These are phyloP conservation scores for Neurospora intermedia DNA, from an alignment of 495 filamentous ascomycete genomes.

Conservation along the genomic window DNA sequence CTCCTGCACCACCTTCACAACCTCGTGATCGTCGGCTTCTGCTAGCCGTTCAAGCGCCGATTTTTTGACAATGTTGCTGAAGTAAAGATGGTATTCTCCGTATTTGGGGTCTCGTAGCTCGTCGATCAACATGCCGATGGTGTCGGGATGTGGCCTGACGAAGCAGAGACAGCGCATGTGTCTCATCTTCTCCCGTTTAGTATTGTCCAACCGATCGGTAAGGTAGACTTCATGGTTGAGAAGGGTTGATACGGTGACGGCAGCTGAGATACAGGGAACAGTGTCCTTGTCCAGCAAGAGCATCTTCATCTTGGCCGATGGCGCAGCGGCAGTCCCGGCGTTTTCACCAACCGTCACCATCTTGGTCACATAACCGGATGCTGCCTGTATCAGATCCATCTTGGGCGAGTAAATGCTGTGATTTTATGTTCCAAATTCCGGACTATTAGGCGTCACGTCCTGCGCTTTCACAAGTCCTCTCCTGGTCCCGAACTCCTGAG, in stretches of 20 bases:
- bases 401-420: constrained; percentile 7
- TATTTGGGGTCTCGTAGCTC: constrained; percentile 95
- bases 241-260: constrained; percentile 90
- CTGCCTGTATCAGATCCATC: constrained; percentile 90
- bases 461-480: not conserved
- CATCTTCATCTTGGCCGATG: constrained; percentile 97
- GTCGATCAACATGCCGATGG: constrained; percentile 87
- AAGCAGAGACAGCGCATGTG: constrained; percentile 92
- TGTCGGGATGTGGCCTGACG: constrained; percentile 79
- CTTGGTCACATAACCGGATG: constrained; percentile 93
- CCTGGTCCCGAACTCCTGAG: not conserved
- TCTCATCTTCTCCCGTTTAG: constrained; percentile 91
- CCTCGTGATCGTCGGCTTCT: constrained; percentile 96
- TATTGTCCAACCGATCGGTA: constrained; percentile 88
- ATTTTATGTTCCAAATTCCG: not conserved
- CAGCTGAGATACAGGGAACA: constrained; percentile 84
- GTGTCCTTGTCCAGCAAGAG: constrained; percentile 91
- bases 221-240: constrained; percentile 97
- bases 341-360: constrained; percentile 85
- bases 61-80: constrained; percentile 95
- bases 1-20: constrained; percentile 85
- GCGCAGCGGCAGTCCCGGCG: constrained; percentile 41
- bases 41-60: constrained; percentile 89
- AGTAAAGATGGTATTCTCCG: constrained; percentile 93
- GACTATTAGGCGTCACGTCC: not conserved